Percentiles rank a stretch among this genome's conserved stretches.
Conservation (phyloP, 192 early-diverging fungal species). For the Martensiomyces pterosporus region DNA sequence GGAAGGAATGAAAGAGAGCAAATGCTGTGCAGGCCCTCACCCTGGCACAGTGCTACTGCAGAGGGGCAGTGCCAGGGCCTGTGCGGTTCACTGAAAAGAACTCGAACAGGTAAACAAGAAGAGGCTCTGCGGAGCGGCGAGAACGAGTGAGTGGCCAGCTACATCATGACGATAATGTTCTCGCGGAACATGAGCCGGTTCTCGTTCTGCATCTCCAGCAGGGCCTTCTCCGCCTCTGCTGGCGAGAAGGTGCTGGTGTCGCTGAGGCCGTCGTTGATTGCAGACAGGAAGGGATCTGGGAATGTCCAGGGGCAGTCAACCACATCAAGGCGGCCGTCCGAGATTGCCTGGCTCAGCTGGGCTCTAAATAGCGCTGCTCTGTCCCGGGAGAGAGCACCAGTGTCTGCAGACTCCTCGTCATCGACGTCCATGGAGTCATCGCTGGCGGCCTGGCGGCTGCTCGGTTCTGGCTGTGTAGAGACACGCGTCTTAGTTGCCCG, state of each 20-base stretch:
- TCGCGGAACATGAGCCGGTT: conserved; percentile 74
- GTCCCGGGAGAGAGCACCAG: conserved; percentile 3
- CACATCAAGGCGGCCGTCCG: conserved; percentile 47
- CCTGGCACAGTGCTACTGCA: too few relatives aligned
- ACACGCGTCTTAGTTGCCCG: too few relatives aligned
- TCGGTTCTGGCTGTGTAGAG: too few relatives aligned
- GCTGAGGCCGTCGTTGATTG: conserved; percentile 53
- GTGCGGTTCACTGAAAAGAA: too few relatives aligned
- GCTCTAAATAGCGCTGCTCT: conserved; percentile 50
- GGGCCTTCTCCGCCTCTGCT: conserved; percentile 56
- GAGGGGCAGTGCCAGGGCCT: too few relatives aligned
- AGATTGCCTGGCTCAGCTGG: conserved; percentile 43
- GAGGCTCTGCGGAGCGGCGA: conserved; percentile 3
- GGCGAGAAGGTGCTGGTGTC: conserved; percentile 46
- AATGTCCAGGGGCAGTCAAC: conserved; percentile 42
- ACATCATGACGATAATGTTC: conserved; percentile 64
- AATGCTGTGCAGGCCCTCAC: too few relatives aligned
- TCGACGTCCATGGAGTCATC: conserved; percentile 44
- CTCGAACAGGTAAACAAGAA: neutral
- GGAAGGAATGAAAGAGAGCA: neutral
- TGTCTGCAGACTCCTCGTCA: neutral
- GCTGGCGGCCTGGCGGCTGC: too few relatives aligned
- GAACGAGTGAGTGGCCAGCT: conserved; percentile 1
- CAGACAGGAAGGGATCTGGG: conserved; percentile 54
- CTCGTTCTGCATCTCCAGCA: conserved; percentile 56